These are phyloP conservation scores for Penicillium psychrosexuale DNA, from an alignment of 2,329 filamentous ascomycete genomes.

Conservation along the genomic window DNA sequence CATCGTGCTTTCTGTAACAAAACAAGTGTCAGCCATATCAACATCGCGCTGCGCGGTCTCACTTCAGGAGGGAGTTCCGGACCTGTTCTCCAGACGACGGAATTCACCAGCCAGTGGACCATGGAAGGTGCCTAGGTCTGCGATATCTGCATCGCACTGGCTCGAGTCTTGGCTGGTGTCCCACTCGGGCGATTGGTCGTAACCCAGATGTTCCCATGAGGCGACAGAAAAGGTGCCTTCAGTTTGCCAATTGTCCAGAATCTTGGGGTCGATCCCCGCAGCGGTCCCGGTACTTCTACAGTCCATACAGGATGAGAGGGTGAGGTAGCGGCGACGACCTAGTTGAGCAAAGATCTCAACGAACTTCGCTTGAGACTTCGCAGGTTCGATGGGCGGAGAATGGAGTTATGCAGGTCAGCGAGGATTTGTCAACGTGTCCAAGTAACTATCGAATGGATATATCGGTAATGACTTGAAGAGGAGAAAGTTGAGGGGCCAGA, in stretches of 20 bases:
- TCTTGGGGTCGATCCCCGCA: constrained; percentile 44
- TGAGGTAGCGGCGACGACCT: constrained; percentile 14
- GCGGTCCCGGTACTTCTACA: constrained; percentile 35
- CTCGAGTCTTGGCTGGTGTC: constrained; percentile 41
- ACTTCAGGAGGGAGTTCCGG: constrained; percentile 8
- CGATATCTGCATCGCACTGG: constrained; percentile 36
- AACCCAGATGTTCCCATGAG: constrained; percentile 37
- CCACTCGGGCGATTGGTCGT: constrained; percentile 39
- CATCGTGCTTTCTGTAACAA: constrained; percentile 31
- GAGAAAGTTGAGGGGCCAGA: constrained; percentile 22
- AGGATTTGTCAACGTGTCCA: not conserved
- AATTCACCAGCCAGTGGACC: constrained; percentile 30
- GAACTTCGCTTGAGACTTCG: constrained; percentile 21
- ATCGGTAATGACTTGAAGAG: constrained; percentile 1
- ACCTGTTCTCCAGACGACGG: constrained; percentile 30
- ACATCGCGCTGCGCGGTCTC: not conserved
- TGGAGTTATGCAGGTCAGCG: not conserved
- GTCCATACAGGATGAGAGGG: constrained; percentile 36
- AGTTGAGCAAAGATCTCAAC: constrained; percentile 25
- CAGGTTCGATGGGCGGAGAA: not conserved
- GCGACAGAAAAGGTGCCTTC: constrained; percentile 34
- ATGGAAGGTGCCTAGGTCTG: constrained; percentile 32
- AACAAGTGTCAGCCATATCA: constrained; percentile 11
- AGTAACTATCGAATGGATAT: not conserved
- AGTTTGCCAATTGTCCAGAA: constrained; percentile 42